These are phyloP conservation scores for Didymella pinodella DNA, from an alignment of 2,329 filamentous ascomycete species.

Conservation along the genomic window DNA sequence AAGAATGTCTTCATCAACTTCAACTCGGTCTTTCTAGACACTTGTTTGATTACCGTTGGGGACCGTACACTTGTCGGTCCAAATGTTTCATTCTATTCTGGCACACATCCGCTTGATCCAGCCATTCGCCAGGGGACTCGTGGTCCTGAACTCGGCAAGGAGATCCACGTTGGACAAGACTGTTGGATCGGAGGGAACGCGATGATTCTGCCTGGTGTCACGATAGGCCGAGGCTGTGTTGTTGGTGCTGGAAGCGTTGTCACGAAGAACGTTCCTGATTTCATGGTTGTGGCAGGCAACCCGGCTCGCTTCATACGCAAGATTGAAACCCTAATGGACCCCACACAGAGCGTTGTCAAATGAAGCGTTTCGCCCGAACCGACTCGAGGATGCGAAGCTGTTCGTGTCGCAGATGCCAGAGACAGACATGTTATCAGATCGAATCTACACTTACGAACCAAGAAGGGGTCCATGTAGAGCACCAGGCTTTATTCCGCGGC, in stretches of 20 bases:
- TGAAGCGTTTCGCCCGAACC: conserved; percentile 70
- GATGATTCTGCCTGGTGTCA: conserved; percentile 75
- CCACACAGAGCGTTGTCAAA: conserved; percentile 27
- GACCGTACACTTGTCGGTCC: conserved; percentile 80
- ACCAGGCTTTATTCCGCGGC: background rate
- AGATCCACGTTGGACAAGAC: conserved; percentile 79
- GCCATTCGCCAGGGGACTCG: conserved; percentile 74
- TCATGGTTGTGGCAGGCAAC: conserved; percentile 71
- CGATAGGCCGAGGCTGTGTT: conserved; percentile 75
- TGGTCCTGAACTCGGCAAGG: conserved; percentile 77
- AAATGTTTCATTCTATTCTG: conserved; percentile 78
- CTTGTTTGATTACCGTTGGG: conserved; percentile 76
- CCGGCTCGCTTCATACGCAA: conserved; percentile 69
- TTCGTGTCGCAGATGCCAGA: conserved; percentile 78
- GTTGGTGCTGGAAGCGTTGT: conserved; percentile 86
- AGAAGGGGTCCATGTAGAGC: background rate
- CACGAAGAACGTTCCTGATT: conserved; percentile 76
- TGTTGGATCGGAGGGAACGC: conserved; percentile 60
- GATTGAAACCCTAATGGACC: conserved; percentile 48
- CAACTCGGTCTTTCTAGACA: conserved; percentile 79
- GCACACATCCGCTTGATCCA: conserved; percentile 79
- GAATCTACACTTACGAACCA: background rate
- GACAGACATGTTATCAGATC: background rate
- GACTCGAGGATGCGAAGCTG: conserved; percentile 70
- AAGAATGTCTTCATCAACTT: conserved; percentile 77